A percentile compares a stretch with the other conserved stretches of the same genome.
Evolutionary conservation across 2,329 filamentous ascomycete species (phyloP).

Genomic region (Diaporthe capsici): DNA sequence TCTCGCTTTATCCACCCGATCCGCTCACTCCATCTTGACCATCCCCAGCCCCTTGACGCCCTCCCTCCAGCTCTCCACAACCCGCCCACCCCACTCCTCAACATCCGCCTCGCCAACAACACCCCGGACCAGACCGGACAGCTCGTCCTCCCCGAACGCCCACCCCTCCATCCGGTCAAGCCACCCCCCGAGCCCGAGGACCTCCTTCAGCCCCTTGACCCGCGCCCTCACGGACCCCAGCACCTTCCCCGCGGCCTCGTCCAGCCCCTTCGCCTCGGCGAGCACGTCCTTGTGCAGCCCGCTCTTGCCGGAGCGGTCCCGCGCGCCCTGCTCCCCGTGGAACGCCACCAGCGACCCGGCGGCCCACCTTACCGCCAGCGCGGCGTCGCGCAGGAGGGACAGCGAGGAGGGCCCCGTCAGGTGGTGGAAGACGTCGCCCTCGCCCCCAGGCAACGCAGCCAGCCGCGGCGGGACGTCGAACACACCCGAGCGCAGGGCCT

Average conservation of each 20-base stretch:
- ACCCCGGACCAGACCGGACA: constrained; percentile 47
- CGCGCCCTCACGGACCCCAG: constrained; percentile 50
- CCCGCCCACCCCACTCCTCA: constrained; percentile 53
- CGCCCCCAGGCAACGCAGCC: constrained; percentile 9
- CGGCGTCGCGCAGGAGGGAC: constrained; percentile 55
- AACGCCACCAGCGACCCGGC: constrained; percentile 48
- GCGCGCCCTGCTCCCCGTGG: constrained; percentile 51
- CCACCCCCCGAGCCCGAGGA: constrained; percentile 53
- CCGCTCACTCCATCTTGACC: constrained; percentile 54
- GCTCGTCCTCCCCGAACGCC: constrained; percentile 48
- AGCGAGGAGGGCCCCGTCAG: constrained; percentile 53
- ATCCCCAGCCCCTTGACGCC: constrained; percentile 54
- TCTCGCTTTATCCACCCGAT: too few species aligned
- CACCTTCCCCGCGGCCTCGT: constrained; percentile 44
- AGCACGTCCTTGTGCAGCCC: constrained; percentile 52
- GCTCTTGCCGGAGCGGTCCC: constrained; percentile 52
- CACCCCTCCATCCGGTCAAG: constrained; percentile 53
- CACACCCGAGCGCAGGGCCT: constrained; percentile 17
- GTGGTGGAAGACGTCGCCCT: constrained; percentile 45
- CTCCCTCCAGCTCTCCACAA: constrained; percentile 57
- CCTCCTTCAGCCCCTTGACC: constrained; percentile 51
- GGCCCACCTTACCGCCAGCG: constrained; percentile 51
- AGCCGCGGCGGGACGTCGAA: constrained; percentile 13
- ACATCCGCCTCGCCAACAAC: constrained; percentile 47
- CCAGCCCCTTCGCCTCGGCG: constrained; percentile 51